These are phyloP conservation scores for Apophysomyces trapeziformis DNA, from an alignment of 371 early-diverging fungal species.

Conservation along the genomic window DNA sequence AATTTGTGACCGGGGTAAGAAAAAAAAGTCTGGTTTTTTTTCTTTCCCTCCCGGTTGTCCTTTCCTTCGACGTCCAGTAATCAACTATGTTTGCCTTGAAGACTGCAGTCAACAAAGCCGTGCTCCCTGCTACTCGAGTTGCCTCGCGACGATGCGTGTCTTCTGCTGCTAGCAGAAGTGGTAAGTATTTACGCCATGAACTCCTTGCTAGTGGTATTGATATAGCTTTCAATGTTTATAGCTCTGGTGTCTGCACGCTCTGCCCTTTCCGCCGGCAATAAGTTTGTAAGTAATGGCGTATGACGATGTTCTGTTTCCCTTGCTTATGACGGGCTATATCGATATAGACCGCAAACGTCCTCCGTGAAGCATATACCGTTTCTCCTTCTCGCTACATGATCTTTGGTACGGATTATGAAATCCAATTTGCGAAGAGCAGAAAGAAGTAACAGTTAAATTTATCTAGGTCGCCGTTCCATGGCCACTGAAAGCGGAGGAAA, in stretches of 20 bases:
- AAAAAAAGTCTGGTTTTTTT: slow-evolving; percentile 14
- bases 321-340: not conserved
- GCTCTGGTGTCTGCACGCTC: slow-evolving; percentile 45
- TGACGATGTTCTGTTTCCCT: not conserved
- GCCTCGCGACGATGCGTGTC: slow-evolving; percentile 55
- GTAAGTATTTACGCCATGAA: slow-evolving; percentile 23
- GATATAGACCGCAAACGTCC: slow-evolving; percentile 43
- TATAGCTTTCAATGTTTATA: slow-evolving; percentile 18
- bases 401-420: slow-evolving; percentile 33
- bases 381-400: slow-evolving; percentile 49
- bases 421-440: not conserved
- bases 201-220: not conserved
- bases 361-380: slow-evolving; percentile 43
- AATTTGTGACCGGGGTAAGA: slow-evolving; percentile 9
- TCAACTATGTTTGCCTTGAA: slow-evolving; percentile 53
- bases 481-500: slow-evolving; percentile 56
- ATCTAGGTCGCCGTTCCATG: slow-evolving; percentile 49
- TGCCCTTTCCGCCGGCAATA: slow-evolving; percentile 50
- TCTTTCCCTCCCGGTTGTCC: slow-evolving; percentile 14
- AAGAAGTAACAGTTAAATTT: not conserved
- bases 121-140: slow-evolving; percentile 49
- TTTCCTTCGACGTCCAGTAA: slow-evolving; percentile 9
- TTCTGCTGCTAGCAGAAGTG: slow-evolving; percentile 41
- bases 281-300: slow-evolving; percentile 33
- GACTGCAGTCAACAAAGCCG: slow-evolving; percentile 54